These are phyloP conservation scores for Scedosporium apiospermum DNA, from an alignment of 2,329 filamentous ascomycete genomes.

Conservation along the genomic window DNA sequence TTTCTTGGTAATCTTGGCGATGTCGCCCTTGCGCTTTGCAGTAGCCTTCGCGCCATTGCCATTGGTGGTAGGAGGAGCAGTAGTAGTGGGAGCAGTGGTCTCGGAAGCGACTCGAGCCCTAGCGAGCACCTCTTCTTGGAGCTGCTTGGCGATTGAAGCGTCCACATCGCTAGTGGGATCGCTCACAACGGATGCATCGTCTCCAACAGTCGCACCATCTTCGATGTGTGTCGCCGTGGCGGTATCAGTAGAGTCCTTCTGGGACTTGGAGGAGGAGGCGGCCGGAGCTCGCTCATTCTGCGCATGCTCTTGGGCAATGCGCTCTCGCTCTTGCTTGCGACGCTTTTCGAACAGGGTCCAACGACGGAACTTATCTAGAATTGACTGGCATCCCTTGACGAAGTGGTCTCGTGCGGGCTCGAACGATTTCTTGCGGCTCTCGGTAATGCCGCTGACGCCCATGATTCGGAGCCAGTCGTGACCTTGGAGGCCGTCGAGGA, in stretches of 20 bases:
- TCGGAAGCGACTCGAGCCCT: conserved; percentile 34
- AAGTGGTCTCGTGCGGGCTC: conserved; percentile 81
- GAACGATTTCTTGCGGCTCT: conserved; percentile 76
- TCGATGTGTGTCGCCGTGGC: conserved; percentile 11
- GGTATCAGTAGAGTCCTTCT: conserved; percentile 3
- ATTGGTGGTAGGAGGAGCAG: conserved; percentile 21
- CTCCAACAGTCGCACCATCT: conserved; percentile 13
- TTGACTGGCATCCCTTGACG: conserved; percentile 68
- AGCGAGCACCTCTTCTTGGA: conserved; percentile 60
- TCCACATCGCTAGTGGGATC: conserved; percentile 45
- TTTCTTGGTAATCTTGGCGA: neutral
- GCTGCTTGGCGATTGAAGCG: conserved; percentile 61
- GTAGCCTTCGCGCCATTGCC: conserved; percentile 14
- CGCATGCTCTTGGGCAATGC: conserved; percentile 25
- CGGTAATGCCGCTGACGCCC: conserved; percentile 78
- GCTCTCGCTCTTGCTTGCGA: conserved; percentile 66
- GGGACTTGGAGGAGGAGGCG: neutral
- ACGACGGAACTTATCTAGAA: conserved; percentile 77
- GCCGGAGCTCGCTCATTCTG: conserved; percentile 10
- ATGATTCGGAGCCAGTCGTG: conserved; percentile 90
- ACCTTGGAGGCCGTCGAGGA: conserved; percentile 75
- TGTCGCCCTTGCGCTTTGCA: conserved; percentile 8
- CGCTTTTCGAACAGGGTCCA: conserved; percentile 90
- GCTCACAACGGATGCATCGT: conserved; percentile 3
- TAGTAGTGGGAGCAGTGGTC: conserved; percentile 20